Evolutionary conservation across 768 basidiomycete genomes (phyloP).

Genomic region (Suillus placidus): DNA sequence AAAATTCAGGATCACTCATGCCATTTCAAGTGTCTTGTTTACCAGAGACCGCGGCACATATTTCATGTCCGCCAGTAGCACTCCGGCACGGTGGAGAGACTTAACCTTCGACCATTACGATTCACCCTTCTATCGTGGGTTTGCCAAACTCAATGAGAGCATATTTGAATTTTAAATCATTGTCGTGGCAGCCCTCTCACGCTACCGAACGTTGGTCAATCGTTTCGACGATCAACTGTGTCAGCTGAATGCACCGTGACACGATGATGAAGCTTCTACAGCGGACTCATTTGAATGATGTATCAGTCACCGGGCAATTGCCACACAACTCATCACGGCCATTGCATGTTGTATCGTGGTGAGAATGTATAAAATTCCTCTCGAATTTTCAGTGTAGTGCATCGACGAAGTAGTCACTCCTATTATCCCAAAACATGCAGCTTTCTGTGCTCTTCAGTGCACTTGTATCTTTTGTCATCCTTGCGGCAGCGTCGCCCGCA

Average conservation of each 20-base stretch:
- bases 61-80: no score
- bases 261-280: not conserved
- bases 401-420: not conserved
- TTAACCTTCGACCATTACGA: no score
- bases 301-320: not conserved
- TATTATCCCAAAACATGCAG: not conserved
- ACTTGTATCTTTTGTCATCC: not conserved
- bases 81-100: no score
- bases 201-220: not conserved
- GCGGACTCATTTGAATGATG: not conserved
- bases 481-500: conserved; percentile 4
- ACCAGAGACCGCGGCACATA: no score
- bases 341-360: not conserved
- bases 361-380: not conserved
- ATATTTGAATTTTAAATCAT: not conserved
- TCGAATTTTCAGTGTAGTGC: not conserved
- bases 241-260: not conserved
- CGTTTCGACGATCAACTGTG: no score
- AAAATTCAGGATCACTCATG: no score
- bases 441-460: not conserved
- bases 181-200: not conserved
- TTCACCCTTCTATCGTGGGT: no score
- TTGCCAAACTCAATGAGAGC: not conserved
- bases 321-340: not conserved
- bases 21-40: no score